Evolutionary conservation across 1,284 basidiomycete species (phyloP).

Genomic region (Cryptococcus jaspeensis): DNA sequence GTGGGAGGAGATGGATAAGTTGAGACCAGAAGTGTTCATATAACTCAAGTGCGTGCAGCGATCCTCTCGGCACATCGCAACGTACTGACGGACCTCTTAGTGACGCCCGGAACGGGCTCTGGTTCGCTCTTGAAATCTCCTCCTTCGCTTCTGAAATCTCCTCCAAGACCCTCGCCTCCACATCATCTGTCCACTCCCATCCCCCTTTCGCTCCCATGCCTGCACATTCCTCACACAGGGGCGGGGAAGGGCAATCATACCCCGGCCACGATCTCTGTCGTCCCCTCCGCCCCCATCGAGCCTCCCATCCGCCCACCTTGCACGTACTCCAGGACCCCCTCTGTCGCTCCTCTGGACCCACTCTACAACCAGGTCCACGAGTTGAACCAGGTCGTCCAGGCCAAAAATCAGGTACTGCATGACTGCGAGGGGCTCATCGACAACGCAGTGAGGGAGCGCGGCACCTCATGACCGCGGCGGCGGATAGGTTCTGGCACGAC

Average conservation of each 20-base stretch:
- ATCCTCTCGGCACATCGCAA: not conserved
- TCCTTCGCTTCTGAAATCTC: too few species aligned
- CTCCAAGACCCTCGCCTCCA: conserved; percentile 36
- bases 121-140: conserved; percentile 44
- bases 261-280: not conserved
- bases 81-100: conserved; percentile 13
- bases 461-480: conserved; percentile 33
- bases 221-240: not conserved
- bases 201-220: conserved; percentile 31
- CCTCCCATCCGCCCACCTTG: conserved; percentile 38
- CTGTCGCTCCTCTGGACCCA: conserved; percentile 12
- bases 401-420: conserved; percentile 38
- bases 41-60: conserved; percentile 38
- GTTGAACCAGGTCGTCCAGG: conserved; percentile 35
- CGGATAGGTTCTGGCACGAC: conserved; percentile 36
- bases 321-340: conserved; percentile 23
- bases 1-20: conserved; percentile 39
- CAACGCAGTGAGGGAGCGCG: conserved; percentile 43
- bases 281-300: conserved; percentile 10
- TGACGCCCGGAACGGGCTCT: conserved; percentile 45
- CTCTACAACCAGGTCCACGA: conserved; percentile 24
- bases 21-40: conserved; percentile 32
- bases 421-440: conserved; percentile 44
- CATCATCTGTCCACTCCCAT: conserved; percentile 24
- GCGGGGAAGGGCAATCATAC: conserved; percentile 9